Percentiles rank a stretch among this genome's conserved stretches.
phyloP scores from a whole-genome alignment of 208 protist genomes.

The Zelonia costaricensis region DNA sequence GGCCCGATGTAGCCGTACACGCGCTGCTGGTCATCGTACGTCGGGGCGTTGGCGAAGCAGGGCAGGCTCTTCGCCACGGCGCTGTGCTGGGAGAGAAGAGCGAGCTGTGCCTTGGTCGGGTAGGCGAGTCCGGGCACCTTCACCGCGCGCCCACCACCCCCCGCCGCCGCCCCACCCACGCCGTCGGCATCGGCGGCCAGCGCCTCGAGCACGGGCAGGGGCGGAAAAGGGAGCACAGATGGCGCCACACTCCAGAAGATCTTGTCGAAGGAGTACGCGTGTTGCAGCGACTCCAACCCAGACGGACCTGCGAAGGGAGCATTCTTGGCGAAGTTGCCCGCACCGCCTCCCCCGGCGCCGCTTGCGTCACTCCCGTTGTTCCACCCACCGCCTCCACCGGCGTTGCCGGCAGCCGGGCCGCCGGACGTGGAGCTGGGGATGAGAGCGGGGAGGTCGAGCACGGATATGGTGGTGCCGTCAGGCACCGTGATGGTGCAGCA shows the following conservation, averaged over 20 bases:
- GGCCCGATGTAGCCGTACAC: constrained; percentile 84
- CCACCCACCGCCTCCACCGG: not conserved
- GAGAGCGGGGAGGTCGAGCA: constrained; percentile 48
- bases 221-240: constrained; percentile 43
- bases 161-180: not conserved
- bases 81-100: constrained; percentile 10
- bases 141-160: not conserved
- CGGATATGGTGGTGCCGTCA: constrained; percentile 50
- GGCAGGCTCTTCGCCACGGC: constrained; percentile 36
- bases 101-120: constrained; percentile 6
- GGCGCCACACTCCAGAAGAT: constrained; percentile 76
- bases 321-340: no score
- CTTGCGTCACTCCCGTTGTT: constrained; percentile 9
- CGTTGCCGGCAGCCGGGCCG: not conserved
- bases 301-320: not conserved
- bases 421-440: constrained; percentile 10
- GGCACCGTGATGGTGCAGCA: constrained; percentile 61
- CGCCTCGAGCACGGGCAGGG: constrained; percentile 9
- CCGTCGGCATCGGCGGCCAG: constrained; percentile 1
- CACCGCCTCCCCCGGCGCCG: not conserved
- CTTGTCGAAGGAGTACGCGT: constrained; percentile 73
- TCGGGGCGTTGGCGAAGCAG: constrained; percentile 44
- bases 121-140: not conserved
- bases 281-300: constrained; percentile 16
- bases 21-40: constrained; percentile 64